A percentile compares a stretch with the other conserved stretches of the same genome.
Evolutionary conservation across 768 basidiomycete genomes (phyloP).

Genomic region (Leucocoprinus leucothites): DNA sequence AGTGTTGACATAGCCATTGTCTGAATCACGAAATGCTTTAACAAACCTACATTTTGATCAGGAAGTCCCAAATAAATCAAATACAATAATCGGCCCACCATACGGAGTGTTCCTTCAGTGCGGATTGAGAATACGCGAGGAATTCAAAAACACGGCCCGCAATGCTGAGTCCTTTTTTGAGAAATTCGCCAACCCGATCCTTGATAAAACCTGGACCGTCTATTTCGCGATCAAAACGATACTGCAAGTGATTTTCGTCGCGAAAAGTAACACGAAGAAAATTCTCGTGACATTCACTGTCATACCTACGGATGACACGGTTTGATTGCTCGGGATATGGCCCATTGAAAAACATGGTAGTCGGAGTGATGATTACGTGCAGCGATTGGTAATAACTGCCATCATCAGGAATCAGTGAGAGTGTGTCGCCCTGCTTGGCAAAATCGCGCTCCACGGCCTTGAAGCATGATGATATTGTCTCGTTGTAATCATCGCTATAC

Average conservation of each 20-base stretch:
- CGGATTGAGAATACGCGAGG: conserved; percentile 72
- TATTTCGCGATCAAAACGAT: conserved; percentile 15
- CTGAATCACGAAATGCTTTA: conserved; percentile 42
- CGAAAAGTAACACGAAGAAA: conserved; percentile 18
- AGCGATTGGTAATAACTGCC: conserved; percentile 29
- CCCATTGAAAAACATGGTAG: conserved; percentile 13
- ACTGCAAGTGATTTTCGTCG: conserved; percentile 16
- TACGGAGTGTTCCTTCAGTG: conserved; percentile 63
- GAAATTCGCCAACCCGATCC: conserved; percentile 40
- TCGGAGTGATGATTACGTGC: conserved; percentile 22
- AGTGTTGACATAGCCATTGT: conserved; percentile 33
- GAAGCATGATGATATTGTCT: conserved; percentile 31
- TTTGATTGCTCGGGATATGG: conserved; percentile 19
- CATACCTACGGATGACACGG: conserved; percentile 15
- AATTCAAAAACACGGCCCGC: conserved; percentile 57
- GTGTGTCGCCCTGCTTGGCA: conserved; percentile 17
- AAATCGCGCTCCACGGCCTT: conserved; percentile 23
- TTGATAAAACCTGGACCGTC: conserved; percentile 41
- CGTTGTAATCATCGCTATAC: conserved; percentile 24
- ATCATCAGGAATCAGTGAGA: conserved; percentile 25
- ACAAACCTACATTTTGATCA: conserved; percentile 49
- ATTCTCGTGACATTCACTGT: conserved; percentile 13
- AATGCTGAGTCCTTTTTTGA: conserved; percentile 48
- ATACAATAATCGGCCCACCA: conserved; percentile 31
- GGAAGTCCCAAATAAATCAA: neutral